Base-by-base conservation (phyloP, 345 rosid species). In the Viola odorata region DNA sequence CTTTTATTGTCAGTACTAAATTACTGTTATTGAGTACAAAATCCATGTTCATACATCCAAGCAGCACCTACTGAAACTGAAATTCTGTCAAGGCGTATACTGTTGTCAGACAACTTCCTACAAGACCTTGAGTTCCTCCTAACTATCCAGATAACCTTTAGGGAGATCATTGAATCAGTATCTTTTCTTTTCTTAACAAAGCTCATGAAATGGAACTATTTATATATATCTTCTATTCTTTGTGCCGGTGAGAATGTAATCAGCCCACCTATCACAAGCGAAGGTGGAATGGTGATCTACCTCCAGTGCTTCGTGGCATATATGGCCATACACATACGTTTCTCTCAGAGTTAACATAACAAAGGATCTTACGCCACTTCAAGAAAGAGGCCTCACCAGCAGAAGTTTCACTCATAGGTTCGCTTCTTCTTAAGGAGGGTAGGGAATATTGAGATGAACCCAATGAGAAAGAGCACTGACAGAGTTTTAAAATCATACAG, bases 401-500 rank as follows among this genome's bases (percentile, higher is more conserved):
- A 53, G 3, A 39, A 66, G 41, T 62, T 69, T 81, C 69, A 89
- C 72, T 87, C 88, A 5, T 79, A 81, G 36, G 81, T 81, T 67
- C 80, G 85, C 81, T 89, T 89, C 73, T 86, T 76, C 77, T 83
- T 89, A 69, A 85, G 63, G 57, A 89, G 79, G 16, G 95, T 85
- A 36, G 95, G 96, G 50, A 85, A 50, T 52, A 89, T 81, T 50
- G 82, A 76, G 73, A 87, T 50, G 13, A 83, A 71, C 6, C 96
- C 95, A 2, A 87, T 87, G 13, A 87, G 86, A 78, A 89, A 89
- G 51, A 89, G 90, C 72, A 87, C 81, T 0, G 78, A 72, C 72
- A 85, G 55, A 6, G 96, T 89, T 74, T 83, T 89, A 65, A 81
- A 87, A 81, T 89, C 95, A 32, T 89, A 89, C 6, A 89, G 78